Evolutionary conservation across 176 grass and related monocot genomes (phyloP), one percentile per base, ranked within the genome.

Genomic region (Aechmea fasciata): DNA sequence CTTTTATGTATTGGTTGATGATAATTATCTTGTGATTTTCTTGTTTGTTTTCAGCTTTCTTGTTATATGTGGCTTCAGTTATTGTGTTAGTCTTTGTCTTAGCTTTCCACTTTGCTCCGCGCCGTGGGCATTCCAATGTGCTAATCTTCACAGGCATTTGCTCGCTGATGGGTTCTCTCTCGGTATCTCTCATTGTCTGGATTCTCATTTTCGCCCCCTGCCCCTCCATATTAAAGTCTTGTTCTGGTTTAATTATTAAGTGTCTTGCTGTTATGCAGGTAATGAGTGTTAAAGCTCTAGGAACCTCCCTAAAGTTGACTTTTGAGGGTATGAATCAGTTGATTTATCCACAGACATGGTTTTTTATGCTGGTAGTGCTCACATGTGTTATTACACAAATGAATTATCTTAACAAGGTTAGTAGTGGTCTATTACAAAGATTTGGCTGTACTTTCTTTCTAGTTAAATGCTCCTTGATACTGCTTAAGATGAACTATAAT

Each of bases 371-470:
- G 54, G 82, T 99, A 51, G 90, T 99, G 70, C 52, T 71, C 69
- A 93, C 80, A 47, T 99, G 94, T 71, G 94, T 90, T 17, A 64
- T 99, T 54, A 93, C 82, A 65, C 94, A 99, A 77, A 93, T 99
- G 94, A 93, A 99, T 86, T 99, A 99, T 81, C 80, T 99, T 62
- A 99, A 99, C 65, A 99, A 90, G 94, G 94, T 93, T 69, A 73
- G 79, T 82, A 26, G 17, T 48, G 48, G 22, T 79, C 75, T 47
- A 48, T 25, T 63, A 18, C 69, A 28, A 17, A 19, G 2, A 17
- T 59, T 18, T 59, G 18, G 0, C 47, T 48, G 11, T 23, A 23
- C 57, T 64, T 12, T 15, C 62, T 64, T 47, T 53, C n/a, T 68
- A 67, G 48, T 19, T 68, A 41, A 41, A 12, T 22, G 10, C 19